Base-by-base conservation (phyloP, 2,329 filamentous ascomycete genomes). In the Venturia carpophila region DNA sequence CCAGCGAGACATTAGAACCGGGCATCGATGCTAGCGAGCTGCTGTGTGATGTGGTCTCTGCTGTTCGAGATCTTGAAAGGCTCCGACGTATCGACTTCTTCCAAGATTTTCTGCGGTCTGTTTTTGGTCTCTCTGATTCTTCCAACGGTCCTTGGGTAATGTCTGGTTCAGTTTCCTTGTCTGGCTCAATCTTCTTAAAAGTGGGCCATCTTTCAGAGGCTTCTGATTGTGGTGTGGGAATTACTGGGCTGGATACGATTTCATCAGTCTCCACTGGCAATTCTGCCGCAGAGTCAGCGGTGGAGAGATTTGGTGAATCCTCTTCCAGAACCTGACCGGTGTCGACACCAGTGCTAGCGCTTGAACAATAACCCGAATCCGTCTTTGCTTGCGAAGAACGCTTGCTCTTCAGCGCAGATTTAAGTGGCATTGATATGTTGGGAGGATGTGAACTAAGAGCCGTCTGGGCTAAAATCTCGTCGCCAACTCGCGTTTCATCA, bases 341-440 rank as follows among this genome's bases (percentile, higher is more conserved):
- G n/a, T 47, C 41, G 13, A 39, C 42, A 19, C 60, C 47, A 10
- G 41, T 67, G 68, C 74, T 76, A n/a, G 69, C 70, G n/a, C 71
- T 71, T 62, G 75, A 76, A 3, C 74, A 77, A 66, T 77, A 77
- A 0, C 75, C 75, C 11, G 75, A 77, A 64, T 77, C 75, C 1
- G 71, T 68, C 49, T 75, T 75, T 47, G 64, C 68, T 39, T 73
- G 71, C 37, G 67, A 66, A 19, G 72, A 73, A 13, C 34, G 19
- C 24, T 2, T 56, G 47, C 24, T 37, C 39, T 58, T 56, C 37
- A 61, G 13, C 34, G 37, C 60, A 15, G 60, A 61, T 27, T 61
- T 61, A 5, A 61, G n/a, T 19, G 52, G 52, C 7, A 58, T 13
- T 9, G 27, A 21, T 13, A n/a, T 11, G 13, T 42, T 61, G 19